Evolutionary conservation across 257 asterid species (phyloP), one percentile per base, ranked within the genome.

Genomic region (Datura wrightii): DNA sequence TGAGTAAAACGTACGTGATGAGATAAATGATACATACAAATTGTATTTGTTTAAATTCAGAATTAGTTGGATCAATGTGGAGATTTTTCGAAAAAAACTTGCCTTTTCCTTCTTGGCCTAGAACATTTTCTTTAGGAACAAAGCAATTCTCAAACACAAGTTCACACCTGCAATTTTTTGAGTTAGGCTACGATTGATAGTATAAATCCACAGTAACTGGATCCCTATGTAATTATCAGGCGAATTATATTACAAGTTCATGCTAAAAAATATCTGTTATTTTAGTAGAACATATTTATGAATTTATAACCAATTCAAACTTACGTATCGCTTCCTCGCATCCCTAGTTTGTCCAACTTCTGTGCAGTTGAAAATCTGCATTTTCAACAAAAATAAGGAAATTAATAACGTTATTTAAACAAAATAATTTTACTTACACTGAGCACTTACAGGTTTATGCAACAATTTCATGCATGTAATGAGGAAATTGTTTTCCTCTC

Each of bases 311-410:
- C 2, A 74, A 80, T 66, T 85, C 55, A 72, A 50, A 85, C 98
- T 86, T 91, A 95, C 98, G 99, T 97, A 87, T 97, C 99, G 87
- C 99, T 95, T 85, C 99, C 98, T 85, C 99, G 93, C 99, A 95
- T 95, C 84, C 98, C 99, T 52, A 97, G 93, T 87, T 97, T 97
- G 93, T 97, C 99, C 82, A 97, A 90, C 85, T 97, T 97, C 91
- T 97, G 99, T 24, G 99, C 99, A 2, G 98, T 97, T 84, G 95
- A 94, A 87, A 95, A 97, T 90, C 99, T 97, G 97, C 91, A 94
- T 24, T 76, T 50, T 76, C 14, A 76, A 8, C 37, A 16, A 13
- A 71, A 13, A 71, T n/a, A 18, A 71, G 34, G 37, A 42, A 41
- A 42, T 71, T 42, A 70, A 46, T 5, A 41, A 14, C 8, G n/a